A percentile compares a stretch with the other conserved stretches of the same genome.
phyloP scores from a whole-genome alignment of 1,284 basidiomycete genomes.

The Cryptococcus sp. region DNA sequence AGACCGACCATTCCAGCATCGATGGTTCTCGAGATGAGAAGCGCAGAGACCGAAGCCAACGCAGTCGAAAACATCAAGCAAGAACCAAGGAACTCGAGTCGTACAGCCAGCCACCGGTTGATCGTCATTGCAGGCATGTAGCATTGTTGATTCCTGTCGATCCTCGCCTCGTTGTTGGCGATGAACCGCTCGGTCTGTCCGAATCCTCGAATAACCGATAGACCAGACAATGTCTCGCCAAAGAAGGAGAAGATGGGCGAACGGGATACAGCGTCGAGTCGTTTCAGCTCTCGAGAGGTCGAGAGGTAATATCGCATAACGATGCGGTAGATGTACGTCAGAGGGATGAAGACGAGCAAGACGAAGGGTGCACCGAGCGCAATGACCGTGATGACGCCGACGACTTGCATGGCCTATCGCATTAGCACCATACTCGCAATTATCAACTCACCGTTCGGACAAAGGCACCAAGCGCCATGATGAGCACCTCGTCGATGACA shows the following conservation, averaged over 20 bases:
- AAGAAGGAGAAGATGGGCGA: conserved; percentile 88
- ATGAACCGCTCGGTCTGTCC: conserved; percentile 67
- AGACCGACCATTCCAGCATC: conserved; percentile 90
- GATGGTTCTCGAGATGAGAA: conserved; percentile 61
- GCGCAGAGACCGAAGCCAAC: conserved; percentile 64
- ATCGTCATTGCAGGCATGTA: conserved; percentile 51
- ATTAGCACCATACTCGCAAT: conserved; percentile 3
- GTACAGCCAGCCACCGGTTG: conserved; percentile 52
- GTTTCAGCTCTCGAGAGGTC: conserved; percentile 85
- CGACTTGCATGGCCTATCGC: conserved; percentile 45
- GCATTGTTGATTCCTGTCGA: conserved; percentile 54
- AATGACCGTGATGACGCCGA: conserved; percentile 75
- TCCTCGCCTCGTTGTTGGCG: conserved; percentile 65
- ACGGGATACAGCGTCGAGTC: conserved; percentile 81
- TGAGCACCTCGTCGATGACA: conserved; percentile 77
- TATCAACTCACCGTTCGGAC: conserved; percentile 53
- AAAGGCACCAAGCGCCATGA: conserved; percentile 62
- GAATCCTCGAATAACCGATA: conserved; percentile 78
- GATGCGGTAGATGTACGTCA: conserved; percentile 66
- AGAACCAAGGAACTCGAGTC: conserved; percentile 71
- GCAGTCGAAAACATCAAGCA: conserved; percentile 73
- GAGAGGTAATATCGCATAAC: conserved; percentile 87
- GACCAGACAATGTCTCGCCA: conserved; percentile 75
- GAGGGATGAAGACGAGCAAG: conserved; percentile 65
- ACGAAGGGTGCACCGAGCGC: conserved; percentile 75